Conservation (phyloP, 805 yeast genomes). For the Ogataea nitratoaversa region DNA sequence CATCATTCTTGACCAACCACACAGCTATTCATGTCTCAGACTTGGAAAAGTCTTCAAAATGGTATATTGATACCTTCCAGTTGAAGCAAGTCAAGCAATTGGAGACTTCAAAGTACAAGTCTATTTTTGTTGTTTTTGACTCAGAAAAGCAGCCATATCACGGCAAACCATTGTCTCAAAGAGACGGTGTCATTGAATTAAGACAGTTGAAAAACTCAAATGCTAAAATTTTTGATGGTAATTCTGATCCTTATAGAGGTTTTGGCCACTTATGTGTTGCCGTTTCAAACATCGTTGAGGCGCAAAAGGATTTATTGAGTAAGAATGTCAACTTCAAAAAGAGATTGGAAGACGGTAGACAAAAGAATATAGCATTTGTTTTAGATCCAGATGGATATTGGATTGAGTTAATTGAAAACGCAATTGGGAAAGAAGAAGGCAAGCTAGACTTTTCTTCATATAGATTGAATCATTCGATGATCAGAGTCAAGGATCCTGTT, state of each 20-base stretch:
- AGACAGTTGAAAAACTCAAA: slow-evolving; percentile 68
- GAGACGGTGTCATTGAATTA: slow-evolving; percentile 75
- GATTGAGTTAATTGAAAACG: slow-evolving; percentile 80
- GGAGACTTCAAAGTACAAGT: slow-evolving; percentile 54
- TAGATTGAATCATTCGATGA: slow-evolving; percentile 85
- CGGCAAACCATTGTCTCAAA: slow-evolving; percentile 35
- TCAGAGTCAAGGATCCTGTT: slow-evolving; percentile 82
- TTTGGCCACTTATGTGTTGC: slow-evolving; percentile 92
- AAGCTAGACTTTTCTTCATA: slow-evolving; percentile 38
- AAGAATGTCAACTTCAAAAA: slow-evolving; percentile 76
- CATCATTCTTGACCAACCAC: slow-evolving; percentile 51
- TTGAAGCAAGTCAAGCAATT: slow-evolving; percentile 54
- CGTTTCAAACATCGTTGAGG: slow-evolving; percentile 68
- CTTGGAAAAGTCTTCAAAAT: slow-evolving; percentile 66
- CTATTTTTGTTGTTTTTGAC: slow-evolving; percentile 65
- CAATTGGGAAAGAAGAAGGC: slow-evolving; percentile 36
- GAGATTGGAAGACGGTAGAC: slow-evolving; percentile 84
- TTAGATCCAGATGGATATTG: slow-evolving; percentile 96
- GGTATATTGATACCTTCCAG: slow-evolving; percentile 73
- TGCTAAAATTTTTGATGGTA: slow-evolving; percentile 71
- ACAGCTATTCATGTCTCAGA: slow-evolving; percentile 80
- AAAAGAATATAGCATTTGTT: slow-evolving; percentile 87
- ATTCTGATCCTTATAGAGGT: slow-evolving; percentile 79
- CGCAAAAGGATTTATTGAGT: slow-evolving; percentile 55
- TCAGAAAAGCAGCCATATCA: slow-evolving; percentile 36